A percentile compares a stretch with the other conserved stretches of the same genome.
These are phyloP conservation scores for Ziziphus jujuba DNA, from an alignment of 306 rosid genomes.

Conservation along the genomic window DNA sequence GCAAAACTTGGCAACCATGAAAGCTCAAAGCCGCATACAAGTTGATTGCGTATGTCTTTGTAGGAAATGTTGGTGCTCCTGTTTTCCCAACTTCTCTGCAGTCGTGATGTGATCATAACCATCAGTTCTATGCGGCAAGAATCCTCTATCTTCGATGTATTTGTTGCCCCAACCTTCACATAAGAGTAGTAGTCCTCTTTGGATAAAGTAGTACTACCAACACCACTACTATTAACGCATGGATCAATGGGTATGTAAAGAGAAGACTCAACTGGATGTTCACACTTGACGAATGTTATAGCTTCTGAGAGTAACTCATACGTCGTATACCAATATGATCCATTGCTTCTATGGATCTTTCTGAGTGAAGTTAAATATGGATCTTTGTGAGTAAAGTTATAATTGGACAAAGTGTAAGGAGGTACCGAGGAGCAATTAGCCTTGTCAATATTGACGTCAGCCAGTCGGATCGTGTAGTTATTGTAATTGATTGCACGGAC, in stretches of 20 bases:
- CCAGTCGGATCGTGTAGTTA: constrained; percentile 26
- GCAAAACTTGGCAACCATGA: constrained; percentile 10
- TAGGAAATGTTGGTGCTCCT: not conserved
- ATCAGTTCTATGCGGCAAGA: too few relatives aligned
- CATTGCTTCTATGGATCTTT: too few relatives aligned
- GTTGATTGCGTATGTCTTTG: not conserved
- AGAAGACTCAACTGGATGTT: not conserved
- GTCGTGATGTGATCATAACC: not conserved
- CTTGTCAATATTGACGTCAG: not conserved
- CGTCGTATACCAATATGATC: too few relatives aligned
- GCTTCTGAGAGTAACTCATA: too few relatives aligned
- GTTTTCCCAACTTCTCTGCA: too few relatives aligned
- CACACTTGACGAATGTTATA: not conserved
- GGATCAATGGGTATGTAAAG: not conserved
- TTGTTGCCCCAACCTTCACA: not conserved
- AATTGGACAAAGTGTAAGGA: not conserved
- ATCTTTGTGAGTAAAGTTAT: not conserved
- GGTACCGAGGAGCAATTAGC: not conserved
- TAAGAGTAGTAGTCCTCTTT: too few relatives aligned
- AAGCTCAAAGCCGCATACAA: constrained; percentile 11
- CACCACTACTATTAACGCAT: not conserved
- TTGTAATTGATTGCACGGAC: constrained; percentile 1
- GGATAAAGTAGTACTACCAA: not conserved
- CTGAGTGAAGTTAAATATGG: not conserved
- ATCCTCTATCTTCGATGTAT: not conserved